These are phyloP conservation scores for Colletotrichum phormii DNA, from an alignment of 2,329 filamentous ascomycete genomes.

Conservation along the genomic window DNA sequence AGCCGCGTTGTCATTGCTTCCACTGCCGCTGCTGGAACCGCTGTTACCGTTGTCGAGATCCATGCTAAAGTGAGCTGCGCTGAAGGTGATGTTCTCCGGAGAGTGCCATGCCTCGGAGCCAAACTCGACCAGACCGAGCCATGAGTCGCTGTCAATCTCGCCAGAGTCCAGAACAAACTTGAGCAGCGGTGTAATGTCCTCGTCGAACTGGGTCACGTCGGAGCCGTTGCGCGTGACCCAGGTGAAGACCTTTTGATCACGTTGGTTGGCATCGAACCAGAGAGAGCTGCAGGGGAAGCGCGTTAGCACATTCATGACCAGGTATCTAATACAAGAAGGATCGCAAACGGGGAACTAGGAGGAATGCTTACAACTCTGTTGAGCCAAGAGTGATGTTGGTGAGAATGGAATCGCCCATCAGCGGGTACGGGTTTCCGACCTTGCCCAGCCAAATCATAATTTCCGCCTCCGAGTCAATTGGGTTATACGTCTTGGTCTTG, in stretches of 20 bases:
- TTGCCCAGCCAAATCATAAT: slow-evolving; percentile 49
- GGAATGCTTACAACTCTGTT: slow-evolving; percentile 43
- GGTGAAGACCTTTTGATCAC: slow-evolving; percentile 45
- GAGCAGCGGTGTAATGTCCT: slow-evolving; percentile 45
- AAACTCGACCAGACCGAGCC: slow-evolving; percentile 46
- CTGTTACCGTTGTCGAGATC: slow-evolving; percentile 36
- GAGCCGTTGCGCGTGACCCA: slow-evolving; percentile 42
- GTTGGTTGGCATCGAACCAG: slow-evolving; percentile 44
- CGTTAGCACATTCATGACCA: neutral
- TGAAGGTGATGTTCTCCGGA: slow-evolving; percentile 45
- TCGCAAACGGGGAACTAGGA: neutral
- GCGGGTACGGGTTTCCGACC: slow-evolving; percentile 43
- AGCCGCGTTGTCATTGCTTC: slow-evolving; percentile 9
- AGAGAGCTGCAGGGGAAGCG: slow-evolving; percentile 39
- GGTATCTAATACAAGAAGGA: neutral
- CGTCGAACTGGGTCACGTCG: slow-evolving; percentile 43
- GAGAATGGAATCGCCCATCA: slow-evolving; percentile 41
- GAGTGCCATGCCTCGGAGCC: slow-evolving; percentile 46
- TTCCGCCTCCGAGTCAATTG: slow-evolving; percentile 44
- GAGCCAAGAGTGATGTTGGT: slow-evolving; percentile 42
- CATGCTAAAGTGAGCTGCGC: slow-evolving; percentile 42
- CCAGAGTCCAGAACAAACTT: slow-evolving; percentile 45
- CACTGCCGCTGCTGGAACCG: neutral
- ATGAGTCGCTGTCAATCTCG: slow-evolving; percentile 42
- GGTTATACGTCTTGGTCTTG: slow-evolving; percentile 39